Evolutionary conservation across 2,329 filamentous ascomycete species (phyloP).

Genomic region (Acrocalymma vagum): DNA sequence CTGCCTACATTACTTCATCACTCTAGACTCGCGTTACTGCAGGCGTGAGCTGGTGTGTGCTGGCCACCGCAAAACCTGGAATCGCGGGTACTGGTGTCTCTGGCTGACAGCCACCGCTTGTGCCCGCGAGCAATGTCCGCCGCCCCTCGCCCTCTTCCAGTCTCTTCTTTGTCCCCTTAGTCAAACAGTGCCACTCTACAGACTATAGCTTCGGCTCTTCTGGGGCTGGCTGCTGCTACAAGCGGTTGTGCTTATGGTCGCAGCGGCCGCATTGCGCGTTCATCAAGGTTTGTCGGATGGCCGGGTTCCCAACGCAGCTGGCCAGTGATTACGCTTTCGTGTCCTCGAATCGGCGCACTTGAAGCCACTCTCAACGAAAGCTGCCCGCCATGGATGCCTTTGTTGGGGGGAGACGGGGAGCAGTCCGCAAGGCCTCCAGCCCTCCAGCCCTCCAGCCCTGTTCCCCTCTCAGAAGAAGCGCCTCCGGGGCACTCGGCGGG

Average conservation of each 20-base stretch:
- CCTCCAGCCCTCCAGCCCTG: too few species aligned
- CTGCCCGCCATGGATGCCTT: conserved; percentile 41
- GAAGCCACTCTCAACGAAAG: conserved; percentile 31
- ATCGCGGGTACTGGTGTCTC: not conserved
- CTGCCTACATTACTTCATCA: conserved; percentile 8
- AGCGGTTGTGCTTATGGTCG: conserved; percentile 26
- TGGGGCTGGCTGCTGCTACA: conserved; percentile 15
- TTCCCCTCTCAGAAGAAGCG: too few species aligned
- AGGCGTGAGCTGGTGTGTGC: conserved; percentile 40
- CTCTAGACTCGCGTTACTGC: conserved; percentile 30
- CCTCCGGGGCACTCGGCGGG: too few species aligned
- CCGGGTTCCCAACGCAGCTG: conserved; percentile 45
- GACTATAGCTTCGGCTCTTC: conserved; percentile 15
- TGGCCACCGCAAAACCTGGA: conserved; percentile 30
- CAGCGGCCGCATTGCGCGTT: conserved; percentile 32
- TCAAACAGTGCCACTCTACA: conserved; percentile 20
- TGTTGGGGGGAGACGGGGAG: conserved; percentile 23
- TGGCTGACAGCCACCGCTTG: conserved; percentile 20
- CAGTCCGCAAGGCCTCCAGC: conserved; percentile 25
- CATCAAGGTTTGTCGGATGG: conserved; percentile 36
- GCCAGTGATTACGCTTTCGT: conserved; percentile 27
- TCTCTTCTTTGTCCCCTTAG: conserved; percentile 17
- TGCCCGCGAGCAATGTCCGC: not conserved
- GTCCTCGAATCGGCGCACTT: conserved; percentile 36
- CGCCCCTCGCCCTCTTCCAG: too few species aligned